phyloP scores from a whole-genome alignment of 2,329 filamentous ascomycete species.

The Stachybotrys elegans region DNA sequence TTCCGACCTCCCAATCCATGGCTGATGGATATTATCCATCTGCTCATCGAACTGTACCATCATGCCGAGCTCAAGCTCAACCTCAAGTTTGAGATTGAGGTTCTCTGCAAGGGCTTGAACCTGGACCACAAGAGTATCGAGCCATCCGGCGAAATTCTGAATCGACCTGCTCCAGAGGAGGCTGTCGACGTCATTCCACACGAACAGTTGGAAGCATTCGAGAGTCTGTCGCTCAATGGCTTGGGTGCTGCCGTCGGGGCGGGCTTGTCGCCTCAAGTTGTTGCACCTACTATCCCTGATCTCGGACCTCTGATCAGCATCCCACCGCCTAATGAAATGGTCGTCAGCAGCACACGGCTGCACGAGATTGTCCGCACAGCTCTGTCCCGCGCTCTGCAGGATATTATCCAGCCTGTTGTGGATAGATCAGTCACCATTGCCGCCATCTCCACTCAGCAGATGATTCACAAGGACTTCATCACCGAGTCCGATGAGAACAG shows the following conservation, averaged over 20 bases:
- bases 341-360: conserved; percentile 63
- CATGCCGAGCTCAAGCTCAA: conserved; percentile 92
- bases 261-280: conserved; percentile 71
- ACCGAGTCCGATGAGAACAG: conserved; percentile 88
- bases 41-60: conserved; percentile 91
- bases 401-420: conserved; percentile 96
- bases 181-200: conserved; percentile 53
- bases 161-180: conserved; percentile 62
- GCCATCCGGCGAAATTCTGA: conserved; percentile 79
- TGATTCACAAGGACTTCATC: conserved; percentile 94
- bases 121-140: conserved; percentile 92
- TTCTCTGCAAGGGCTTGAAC: conserved; percentile 86
- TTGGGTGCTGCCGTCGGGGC: conserved; percentile 63
- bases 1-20: conserved; percentile 96
- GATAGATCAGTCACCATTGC: conserved; percentile 97
- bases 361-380: conserved; percentile 79
- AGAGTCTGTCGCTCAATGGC: conserved; percentile 73
- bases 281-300: conserved; percentile 78
- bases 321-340: conserved; percentile 74
- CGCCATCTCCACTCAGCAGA: conserved; percentile 90
- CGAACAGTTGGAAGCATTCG: conserved; percentile 75
- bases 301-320: conserved; percentile 74
- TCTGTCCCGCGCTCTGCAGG: conserved; percentile 83
- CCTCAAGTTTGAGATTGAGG: conserved; percentile 97
- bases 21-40: conserved; percentile 91